These are phyloP conservation scores for Leishmania tropica DNA, from an alignment of 208 protist species.

Conservation along the genomic window DNA sequence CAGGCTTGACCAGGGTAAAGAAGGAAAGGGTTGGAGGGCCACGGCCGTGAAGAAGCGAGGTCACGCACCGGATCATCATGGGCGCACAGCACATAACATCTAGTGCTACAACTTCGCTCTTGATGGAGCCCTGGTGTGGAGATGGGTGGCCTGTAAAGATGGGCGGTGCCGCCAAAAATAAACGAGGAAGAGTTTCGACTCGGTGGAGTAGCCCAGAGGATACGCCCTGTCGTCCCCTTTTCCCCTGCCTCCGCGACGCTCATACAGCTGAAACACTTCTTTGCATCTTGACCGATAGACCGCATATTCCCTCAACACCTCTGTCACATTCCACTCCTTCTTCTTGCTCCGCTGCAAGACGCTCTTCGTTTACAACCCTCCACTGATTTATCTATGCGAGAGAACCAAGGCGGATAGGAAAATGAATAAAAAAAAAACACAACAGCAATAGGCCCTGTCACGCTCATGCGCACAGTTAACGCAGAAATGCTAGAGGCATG, in stretches of 20 bases:
- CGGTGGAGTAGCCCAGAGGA: neutral
- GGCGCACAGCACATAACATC: neutral
- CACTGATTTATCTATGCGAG: neutral
- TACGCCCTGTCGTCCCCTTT: neutral
- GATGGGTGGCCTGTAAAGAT: neutral
- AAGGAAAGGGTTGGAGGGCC: neutral
- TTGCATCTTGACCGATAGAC: neutral
- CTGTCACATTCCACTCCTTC: neutral
- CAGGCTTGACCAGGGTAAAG: neutral
- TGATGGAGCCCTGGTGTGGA: neutral
- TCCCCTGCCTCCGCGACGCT: neutral
- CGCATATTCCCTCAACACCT: neutral
- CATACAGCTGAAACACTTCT: neutral
- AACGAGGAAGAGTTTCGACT: neutral
- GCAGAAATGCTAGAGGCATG: neutral
- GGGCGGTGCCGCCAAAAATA: neutral
- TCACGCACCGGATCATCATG: neutral
- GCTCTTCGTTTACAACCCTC: neutral
- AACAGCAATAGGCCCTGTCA: neutral
- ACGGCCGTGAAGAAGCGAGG: neutral
- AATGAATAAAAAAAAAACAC: neutral
- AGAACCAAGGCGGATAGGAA: neutral
- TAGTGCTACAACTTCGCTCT: neutral
- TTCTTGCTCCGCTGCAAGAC: neutral
- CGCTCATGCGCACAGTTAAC: neutral